Percentiles rank a stretch among this genome's conserved stretches.
phyloP scores from a whole-genome alignment of 768 basidiomycete species.

The Macrolepiota dolichaula region DNA sequence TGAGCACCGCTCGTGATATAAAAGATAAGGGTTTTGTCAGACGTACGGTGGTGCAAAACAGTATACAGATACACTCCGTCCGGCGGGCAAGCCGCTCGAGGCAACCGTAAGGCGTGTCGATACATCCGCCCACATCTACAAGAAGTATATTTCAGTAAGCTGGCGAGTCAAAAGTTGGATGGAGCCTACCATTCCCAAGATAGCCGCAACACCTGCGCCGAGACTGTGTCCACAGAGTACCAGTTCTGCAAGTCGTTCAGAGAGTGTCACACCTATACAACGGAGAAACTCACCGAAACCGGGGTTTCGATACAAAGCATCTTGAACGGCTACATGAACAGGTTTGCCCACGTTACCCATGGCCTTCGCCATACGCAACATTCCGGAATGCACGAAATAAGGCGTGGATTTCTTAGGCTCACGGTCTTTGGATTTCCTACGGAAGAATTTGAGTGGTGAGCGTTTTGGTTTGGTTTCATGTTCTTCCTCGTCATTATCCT shows the following conservation, averaged over 20 bases:
- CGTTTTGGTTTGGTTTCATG: conserved; percentile 18
- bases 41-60: conserved; percentile 79
- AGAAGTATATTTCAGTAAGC: neutral
- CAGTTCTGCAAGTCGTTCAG: conserved; percentile 42
- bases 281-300: conserved; percentile 57
- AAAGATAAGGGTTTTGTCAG: neutral
- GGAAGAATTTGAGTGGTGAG: conserved; percentile 31
- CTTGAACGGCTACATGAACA: conserved; percentile 69
- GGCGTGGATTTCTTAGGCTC: conserved; percentile 17
- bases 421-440: conserved; percentile 19
- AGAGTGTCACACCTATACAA: neutral
- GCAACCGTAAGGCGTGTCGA: conserved; percentile 66
- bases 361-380: conserved; percentile 71
- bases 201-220: conserved; percentile 76
- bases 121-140: conserved; percentile 86
- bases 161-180: neutral
- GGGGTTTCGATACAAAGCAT: conserved; percentile 65
- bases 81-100: conserved; percentile 67
- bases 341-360: conserved; percentile 80
- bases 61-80: conserved; percentile 67
- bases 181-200: conserved; percentile 64
- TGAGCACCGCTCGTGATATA: neutral
- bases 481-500: conserved; percentile 8
- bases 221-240: conserved; percentile 82
- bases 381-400: conserved; percentile 78